Conservation (phyloP, 331 rosid genomes). For the Dryas integrifolia region DNA sequence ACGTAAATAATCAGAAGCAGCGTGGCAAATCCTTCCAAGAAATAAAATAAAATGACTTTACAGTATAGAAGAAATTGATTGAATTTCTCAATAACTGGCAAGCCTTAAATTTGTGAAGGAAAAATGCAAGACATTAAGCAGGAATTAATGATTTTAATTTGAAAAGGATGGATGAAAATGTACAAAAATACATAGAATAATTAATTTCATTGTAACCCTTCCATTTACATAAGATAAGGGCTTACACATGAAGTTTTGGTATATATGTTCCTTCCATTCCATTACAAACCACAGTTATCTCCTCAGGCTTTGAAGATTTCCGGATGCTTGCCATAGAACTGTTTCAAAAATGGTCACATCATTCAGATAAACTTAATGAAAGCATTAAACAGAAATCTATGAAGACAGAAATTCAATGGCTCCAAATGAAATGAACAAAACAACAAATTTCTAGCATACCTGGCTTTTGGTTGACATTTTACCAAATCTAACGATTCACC, state of each 20-base stretch:
- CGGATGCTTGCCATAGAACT: slow-evolving; percentile 45
- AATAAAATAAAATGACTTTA: slow-evolving; percentile 13
- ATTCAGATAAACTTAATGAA: slow-evolving; percentile 24
- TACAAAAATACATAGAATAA: neutral
- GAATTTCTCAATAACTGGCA: neutral
- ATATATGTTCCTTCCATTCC: slow-evolving; percentile 87
- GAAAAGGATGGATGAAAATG: neutral
- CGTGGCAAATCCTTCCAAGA: slow-evolving; percentile 27
- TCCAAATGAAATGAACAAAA: slow-evolving; percentile 18
- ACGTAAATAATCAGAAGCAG: slow-evolving; percentile 16
- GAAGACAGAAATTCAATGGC: slow-evolving; percentile 17
- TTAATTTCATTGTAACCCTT: neutral
- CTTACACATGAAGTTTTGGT: slow-evolving; percentile 87
- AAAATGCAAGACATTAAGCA: neutral
- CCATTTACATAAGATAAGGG: slow-evolving; percentile 25
- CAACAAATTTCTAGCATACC: slow-evolving; percentile 39
- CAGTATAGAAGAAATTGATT: neutral
- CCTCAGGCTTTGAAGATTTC: slow-evolving; percentile 48
- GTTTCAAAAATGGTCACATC: slow-evolving; percentile 34
- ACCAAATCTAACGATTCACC: slow-evolving; percentile 38
- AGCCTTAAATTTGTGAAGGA: neutral
- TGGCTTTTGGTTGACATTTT: slow-evolving; percentile 40
- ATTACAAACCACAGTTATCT: slow-evolving; percentile 79
- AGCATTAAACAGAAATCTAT: neutral
- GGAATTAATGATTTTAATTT: neutral